phyloP scores from a whole-genome alignment of 306 rosid species.

The Aeschynomene evenia region DNA sequence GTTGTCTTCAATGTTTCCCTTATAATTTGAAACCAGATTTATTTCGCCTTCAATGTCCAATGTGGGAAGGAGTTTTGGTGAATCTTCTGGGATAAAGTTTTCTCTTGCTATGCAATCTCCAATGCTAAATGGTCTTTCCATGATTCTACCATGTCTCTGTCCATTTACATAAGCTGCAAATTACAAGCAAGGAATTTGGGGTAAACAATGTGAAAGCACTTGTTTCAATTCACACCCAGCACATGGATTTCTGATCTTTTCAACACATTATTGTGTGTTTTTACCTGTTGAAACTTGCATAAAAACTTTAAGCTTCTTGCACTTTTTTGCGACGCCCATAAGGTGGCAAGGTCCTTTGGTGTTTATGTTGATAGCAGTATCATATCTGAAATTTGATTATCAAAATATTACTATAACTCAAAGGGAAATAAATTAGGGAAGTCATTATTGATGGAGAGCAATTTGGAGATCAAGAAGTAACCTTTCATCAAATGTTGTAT shows the following conservation, averaged over 20 bases:
- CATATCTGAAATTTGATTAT: constrained; percentile 52
- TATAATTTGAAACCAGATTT: constrained; percentile 51
- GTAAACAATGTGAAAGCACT: neutral
- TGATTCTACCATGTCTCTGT: constrained; percentile 82
- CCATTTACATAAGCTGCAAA: constrained; percentile 91
- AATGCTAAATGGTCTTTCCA: constrained; percentile 72
- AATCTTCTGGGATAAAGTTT: constrained; percentile 39
- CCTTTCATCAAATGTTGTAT: constrained; percentile 95
- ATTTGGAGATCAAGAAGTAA: constrained; percentile 21
- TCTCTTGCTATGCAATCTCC: constrained; percentile 80
- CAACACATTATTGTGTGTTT: neutral
- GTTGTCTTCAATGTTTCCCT: constrained; percentile 46
- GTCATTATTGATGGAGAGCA: neutral
- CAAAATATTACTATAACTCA: constrained; percentile 3
- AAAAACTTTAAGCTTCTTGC: constrained; percentile 84
- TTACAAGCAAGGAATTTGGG: constrained; percentile 1
- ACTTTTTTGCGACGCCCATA: constrained; percentile 71
- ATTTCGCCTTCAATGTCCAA: constrained; percentile 78
- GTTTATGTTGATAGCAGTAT: constrained; percentile 80
- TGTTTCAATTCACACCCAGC: constrained; percentile 1
- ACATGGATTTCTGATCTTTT: constrained; percentile 4
- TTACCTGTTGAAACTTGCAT: constrained; percentile 93
- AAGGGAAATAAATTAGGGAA: constrained; percentile 19
- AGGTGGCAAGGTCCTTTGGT: constrained; percentile 87
- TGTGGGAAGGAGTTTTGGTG: constrained; percentile 39